These are phyloP conservation scores for Naganishia sp. DNA, from an alignment of 1,284 basidiomycete species.

Conservation along the genomic window DNA sequence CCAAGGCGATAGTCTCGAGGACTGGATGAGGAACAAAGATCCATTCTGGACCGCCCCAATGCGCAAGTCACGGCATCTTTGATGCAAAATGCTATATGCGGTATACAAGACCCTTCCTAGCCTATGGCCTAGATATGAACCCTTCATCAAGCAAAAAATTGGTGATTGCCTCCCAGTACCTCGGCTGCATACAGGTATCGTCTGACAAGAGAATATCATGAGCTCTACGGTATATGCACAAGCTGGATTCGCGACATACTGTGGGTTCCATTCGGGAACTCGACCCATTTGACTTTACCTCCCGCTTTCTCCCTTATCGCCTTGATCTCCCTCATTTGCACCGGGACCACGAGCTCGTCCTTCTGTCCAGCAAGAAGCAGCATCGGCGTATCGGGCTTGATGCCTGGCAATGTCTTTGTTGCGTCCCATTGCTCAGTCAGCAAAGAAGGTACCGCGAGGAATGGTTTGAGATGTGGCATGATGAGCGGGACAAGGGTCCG, in stretches of 20 bases:
- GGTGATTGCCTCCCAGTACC: conserved; percentile 66
- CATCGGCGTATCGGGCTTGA: conserved; percentile 73
- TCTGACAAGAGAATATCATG: conserved; percentile 54
- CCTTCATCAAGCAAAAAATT: conserved; percentile 58
- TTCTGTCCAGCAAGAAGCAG: conserved; percentile 75
- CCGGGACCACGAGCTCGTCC: conserved; percentile 82
- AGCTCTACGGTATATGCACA: conserved; percentile 9
- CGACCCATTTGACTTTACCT: conserved; percentile 55
- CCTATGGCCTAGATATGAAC: conserved; percentile 15
- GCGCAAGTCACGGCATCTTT: too few relatives aligned
- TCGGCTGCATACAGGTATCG: conserved; percentile 67
- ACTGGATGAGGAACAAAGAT: too few relatives aligned
- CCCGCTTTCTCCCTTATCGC: conserved; percentile 58
- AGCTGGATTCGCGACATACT: conserved; percentile 58
- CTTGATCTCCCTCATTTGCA: conserved; percentile 80
- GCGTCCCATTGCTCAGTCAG: conserved; percentile 79
- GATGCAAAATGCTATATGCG: too few relatives aligned
- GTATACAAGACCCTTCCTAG: too few relatives aligned
- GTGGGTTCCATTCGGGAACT: conserved; percentile 68
- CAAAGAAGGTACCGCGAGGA: conserved; percentile 44
- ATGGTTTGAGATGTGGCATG: conserved; percentile 72
- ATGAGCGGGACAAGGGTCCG: conserved; percentile 76
- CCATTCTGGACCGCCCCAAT: too few relatives aligned
- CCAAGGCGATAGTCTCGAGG: too few relatives aligned
- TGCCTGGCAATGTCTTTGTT: conserved; percentile 65